Evolutionary conservation across 768 basidiomycete genomes (phyloP).

Genomic region (Lactifluus rugatus): DNA sequence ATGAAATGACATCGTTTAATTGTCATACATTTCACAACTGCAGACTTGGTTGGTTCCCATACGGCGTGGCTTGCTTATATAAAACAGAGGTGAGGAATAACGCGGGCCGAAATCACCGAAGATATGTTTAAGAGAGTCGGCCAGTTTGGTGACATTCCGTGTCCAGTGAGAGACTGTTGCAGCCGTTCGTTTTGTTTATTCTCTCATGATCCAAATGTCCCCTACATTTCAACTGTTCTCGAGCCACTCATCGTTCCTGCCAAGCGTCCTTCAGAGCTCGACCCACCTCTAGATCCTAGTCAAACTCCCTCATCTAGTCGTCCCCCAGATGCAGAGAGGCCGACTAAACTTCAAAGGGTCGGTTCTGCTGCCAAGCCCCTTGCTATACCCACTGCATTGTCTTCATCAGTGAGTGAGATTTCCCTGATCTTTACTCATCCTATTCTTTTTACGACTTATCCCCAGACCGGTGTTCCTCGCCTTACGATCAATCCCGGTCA

Average conservation of each 20-base stretch:
- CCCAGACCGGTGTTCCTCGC: conserved; percentile 51
- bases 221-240: conserved; percentile 31
- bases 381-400: conserved; percentile 34
- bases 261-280: conserved; percentile 36
- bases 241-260: conserved; percentile 28
- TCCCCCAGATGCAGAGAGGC: too few relatives aligned
- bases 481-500: conserved; percentile 56
- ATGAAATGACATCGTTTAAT: too few relatives aligned
- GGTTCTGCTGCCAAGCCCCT: conserved; percentile 35
- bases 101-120: neutral
- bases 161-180: conserved; percentile 48
- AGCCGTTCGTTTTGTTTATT: conserved; percentile 49
- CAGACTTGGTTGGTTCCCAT: too few relatives aligned
- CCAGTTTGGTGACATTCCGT: conserved; percentile 48
- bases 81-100: too few relatives aligned
- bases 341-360: conserved; percentile 54
- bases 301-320: too few relatives aligned
- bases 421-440: neutral
- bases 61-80: too few relatives aligned
- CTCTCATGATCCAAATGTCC: conserved; percentile 43
- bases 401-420: conserved; percentile 22
- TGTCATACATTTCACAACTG: too few relatives aligned
- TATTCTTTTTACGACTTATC: neutral
- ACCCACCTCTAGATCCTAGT: neutral
- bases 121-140: conserved; percentile 55